phyloP scores from a whole-genome alignment of 2,329 filamentous ascomycete genomes.

The Colletotrichum sp. region DNA sequence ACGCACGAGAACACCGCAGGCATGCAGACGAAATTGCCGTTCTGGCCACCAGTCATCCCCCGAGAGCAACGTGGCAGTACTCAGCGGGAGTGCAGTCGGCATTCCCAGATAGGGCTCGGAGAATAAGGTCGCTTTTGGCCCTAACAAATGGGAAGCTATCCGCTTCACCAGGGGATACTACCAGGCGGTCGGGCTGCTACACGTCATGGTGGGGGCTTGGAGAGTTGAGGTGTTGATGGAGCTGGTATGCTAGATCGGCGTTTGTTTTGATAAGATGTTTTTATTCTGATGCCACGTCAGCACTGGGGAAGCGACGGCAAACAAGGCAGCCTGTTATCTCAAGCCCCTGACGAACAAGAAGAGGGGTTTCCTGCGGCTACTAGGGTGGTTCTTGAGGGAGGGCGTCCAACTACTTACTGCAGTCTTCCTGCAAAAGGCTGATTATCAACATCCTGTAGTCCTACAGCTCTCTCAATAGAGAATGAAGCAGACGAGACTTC shows the following conservation, averaged over 20 bases:
- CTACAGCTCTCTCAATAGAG: neutral
- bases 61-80: neutral
- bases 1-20: neutral
- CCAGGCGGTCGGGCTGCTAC: neutral
- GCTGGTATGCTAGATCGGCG: no score
- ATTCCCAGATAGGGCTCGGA: neutral
- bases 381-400: neutral
- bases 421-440: neutral
- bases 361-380: neutral
- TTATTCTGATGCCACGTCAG: neutral
- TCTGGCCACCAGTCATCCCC: neutral
- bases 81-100: neutral
- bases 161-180: neutral
- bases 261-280: neutral
- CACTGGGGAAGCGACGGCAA: neutral
- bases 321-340: neutral
- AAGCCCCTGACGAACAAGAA: neutral
- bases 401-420: neutral
- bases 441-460: neutral
- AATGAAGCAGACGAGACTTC: neutral
- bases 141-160: neutral
- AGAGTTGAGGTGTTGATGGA: no score
- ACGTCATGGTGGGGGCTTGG: neutral
- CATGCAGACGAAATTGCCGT: fast-evolving
- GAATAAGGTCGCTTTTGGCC: neutral